Evolutionary conservation across 345 rosid genomes (phyloP), one percentile per base, ranked within the genome.

Genomic region (Acer negundo): DNA sequence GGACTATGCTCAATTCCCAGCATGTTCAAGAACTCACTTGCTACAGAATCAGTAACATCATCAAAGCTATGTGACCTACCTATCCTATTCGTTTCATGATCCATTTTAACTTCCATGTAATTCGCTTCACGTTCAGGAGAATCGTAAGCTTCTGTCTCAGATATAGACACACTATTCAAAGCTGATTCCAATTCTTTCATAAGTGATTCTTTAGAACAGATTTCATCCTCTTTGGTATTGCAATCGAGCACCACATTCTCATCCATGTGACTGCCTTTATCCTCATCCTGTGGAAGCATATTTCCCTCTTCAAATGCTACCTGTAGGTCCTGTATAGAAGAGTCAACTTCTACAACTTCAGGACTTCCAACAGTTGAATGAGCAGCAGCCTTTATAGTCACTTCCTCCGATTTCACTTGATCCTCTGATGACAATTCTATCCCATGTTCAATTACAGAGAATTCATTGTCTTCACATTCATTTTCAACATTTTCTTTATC

Each of bases 111-210:
- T 44, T 70, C 85, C 82, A 47, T 70, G 73, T 76, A 58, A 40
- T 85, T 84, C 77, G 86, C 92, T 65, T 66, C 80, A 69, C 81
- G 87, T 73, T 85, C 91, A 79, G 89, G 87, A 81, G 92, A 90
- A 81, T 86, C 90, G 44, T 80, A 62, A 1, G 83, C 87, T 49
- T 78, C 88, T 69, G 81, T 76, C 87, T 88, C 97, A 82, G 89
- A 82, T 83, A 82, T 87, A 23, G 94, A 82, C 77, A 89, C 87
- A 72, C 74, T 83, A 80, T 73, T 80, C 77, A 95, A 84, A 77
- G 93, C 95, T 69, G 85, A 90, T 81, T 95, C 97, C 81, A 95
- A 76, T 76, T 90, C 98, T 85, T 86, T 87, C 92, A 89, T 84
- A 74, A 95, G 83, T 31, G 65, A 80, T 77, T 91, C 97, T 87